Base-by-base conservation (phyloP, 2,329 filamentous ascomycete genomes). In the Leptographium lundbergii region DNA sequence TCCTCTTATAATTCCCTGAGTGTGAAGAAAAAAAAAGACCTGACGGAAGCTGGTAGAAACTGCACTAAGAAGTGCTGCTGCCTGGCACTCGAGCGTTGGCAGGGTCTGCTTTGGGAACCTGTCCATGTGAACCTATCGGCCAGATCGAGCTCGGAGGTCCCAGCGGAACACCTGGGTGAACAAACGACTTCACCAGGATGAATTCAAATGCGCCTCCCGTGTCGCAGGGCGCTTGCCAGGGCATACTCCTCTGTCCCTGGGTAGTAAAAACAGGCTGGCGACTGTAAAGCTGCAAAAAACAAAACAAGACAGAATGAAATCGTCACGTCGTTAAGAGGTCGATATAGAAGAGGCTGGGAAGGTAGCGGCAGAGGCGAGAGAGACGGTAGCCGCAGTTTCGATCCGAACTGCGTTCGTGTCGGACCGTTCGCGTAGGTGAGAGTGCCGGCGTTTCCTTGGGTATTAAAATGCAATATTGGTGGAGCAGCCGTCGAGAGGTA, bases 261-360 rank as follows among this genome's bases (percentile, higher is more conserved):
- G 32, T 52, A 52, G 13, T 13, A 32, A 52, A 52, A 52, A 52
- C 36, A 45, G 13, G 17, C 24, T 22, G 24, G 17, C 19, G 22
- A 45, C 19, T 19, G 9, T 9, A 32, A 54, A 36, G 51, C 51
- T 27, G 47, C 24, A 50, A 50, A n/a, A 24, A n/a, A 24, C n/a
- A 24, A n/a, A 47, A 47, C n/a, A 47, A 47, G 19, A n/a, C 32
- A 22, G 51, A 59, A 25, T 19, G 36, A 59, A 59, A 39, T 59
- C 58, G 58, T 59, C 19, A 57, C 50, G 32, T 59, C 58, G 54
- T 59, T 42, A 59, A 29, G 27, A 39, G n/a, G 17, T 4, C 36
- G 19, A 10, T 39, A 24, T 17, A n/a, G 29, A 10, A 22, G 19
- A 24, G 22, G 13, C 50, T 27, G 50, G 13, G 27, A 34, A 34